Evolutionary conservation across 805 yeast species (phyloP).

Genomic region (Yarrowia divulgata): DNA sequence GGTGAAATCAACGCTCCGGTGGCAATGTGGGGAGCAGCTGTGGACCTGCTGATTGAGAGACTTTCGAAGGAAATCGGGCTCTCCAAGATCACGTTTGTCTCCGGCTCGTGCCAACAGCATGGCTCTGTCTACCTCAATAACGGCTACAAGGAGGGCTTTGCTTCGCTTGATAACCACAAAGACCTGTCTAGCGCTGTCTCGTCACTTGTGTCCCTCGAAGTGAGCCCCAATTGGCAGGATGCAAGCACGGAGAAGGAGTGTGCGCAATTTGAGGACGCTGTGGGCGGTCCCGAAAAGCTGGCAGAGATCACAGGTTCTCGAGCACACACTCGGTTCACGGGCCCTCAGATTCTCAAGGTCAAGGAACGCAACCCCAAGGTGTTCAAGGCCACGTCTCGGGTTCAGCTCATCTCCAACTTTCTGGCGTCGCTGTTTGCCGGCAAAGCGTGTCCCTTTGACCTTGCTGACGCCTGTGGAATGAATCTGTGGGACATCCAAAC

Average conservation of each 20-base stretch:
- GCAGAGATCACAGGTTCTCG: constrained; percentile 81
- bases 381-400: constrained; percentile 65
- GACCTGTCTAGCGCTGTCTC: constrained; percentile 18
- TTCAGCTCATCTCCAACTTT: constrained; percentile 80
- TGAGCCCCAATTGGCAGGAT: constrained; percentile 95
- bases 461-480: constrained; percentile 94
- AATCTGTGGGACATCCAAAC: constrained; percentile 77
- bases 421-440: constrained; percentile 76
- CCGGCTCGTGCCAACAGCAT: constrained; percentile 93
- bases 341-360: constrained; percentile 85
- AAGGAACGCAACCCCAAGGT: constrained; percentile 59
- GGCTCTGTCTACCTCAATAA: constrained; percentile 85
- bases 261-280: constrained; percentile 62
- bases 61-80: constrained; percentile 65
- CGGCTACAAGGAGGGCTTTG: constrained; percentile 40
- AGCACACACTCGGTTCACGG: constrained; percentile 90
- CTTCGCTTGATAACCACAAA: neutral
- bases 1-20: constrained; percentile 79
- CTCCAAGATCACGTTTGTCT: constrained; percentile 64
- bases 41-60: constrained; percentile 65
- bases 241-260: constrained; percentile 82
- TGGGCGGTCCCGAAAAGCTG: constrained; percentile 66
- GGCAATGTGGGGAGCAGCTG: constrained; percentile 86
- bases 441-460: constrained; percentile 68
- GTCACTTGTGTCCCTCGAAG: constrained; percentile 55